phyloP scores from a whole-genome alignment of 129 eudicot species.

The Apium graveolens region DNA sequence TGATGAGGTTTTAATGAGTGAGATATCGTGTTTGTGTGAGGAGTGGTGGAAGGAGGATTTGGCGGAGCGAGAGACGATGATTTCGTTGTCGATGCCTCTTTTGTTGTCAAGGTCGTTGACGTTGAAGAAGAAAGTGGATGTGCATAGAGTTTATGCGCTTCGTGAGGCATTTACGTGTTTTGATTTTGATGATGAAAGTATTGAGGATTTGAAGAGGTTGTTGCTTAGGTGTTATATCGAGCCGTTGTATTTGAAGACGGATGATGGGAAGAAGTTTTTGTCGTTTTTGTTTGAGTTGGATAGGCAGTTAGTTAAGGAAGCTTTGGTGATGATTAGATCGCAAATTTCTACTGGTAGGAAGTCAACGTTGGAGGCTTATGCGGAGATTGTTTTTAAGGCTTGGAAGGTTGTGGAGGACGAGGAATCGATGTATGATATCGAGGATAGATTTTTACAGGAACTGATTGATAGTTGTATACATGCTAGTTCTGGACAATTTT shows the following conservation, averaged over 20 bases:
- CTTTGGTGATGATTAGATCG: slow-evolving; percentile 69
- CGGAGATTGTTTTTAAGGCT: slow-evolving; percentile 77
- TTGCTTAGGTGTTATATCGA: slow-evolving; percentile 74
- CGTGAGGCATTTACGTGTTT: slow-evolving; percentile 73
- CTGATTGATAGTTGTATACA: slow-evolving; percentile 71
- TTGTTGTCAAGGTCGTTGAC: slow-evolving; percentile 75
- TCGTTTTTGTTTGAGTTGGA: slow-evolving; percentile 68
- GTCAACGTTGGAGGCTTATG: slow-evolving; percentile 90
- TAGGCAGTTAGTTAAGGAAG: slow-evolving; percentile 68
- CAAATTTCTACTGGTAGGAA: slow-evolving; percentile 87
- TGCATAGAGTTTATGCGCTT: slow-evolving; percentile 59
- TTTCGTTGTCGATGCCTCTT: slow-evolving; percentile 75
- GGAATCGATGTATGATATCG: slow-evolving; percentile 58
- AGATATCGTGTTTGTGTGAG: slow-evolving; percentile 73
- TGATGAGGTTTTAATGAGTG: slow-evolving; percentile 51
- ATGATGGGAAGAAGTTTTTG: slow-evolving; percentile 71
- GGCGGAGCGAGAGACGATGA: slow-evolving; percentile 54
- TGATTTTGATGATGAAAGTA: slow-evolving; percentile 98
- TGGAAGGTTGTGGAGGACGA: slow-evolving; percentile 74
- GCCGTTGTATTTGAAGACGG: slow-evolving; percentile 78
- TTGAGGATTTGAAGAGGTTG: slow-evolving; percentile 79
- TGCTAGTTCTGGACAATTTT: slow-evolving; percentile 52
- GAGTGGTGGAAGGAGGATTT: slow-evolving; percentile 90
- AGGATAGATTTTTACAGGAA: slow-evolving; percentile 59
- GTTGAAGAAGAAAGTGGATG: slow-evolving; percentile 80